phyloP scores from a whole-genome alignment of 139 green algal genomes.

The Eudorina sp. region DNA sequence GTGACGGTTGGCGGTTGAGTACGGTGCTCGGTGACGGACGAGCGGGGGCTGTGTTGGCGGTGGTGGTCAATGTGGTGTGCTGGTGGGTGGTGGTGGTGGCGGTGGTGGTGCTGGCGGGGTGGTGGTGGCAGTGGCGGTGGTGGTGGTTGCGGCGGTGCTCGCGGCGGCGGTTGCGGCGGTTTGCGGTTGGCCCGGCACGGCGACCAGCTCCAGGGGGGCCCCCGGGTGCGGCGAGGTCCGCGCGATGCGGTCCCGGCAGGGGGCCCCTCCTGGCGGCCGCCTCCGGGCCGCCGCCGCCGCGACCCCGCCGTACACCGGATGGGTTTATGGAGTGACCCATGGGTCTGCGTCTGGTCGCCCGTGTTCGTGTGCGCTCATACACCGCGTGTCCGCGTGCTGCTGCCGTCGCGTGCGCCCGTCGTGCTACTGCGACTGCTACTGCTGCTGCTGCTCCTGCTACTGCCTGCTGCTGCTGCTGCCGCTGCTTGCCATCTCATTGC shows the following conservation, averaged over 20 bases:
- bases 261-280: slow-evolving; percentile 1
- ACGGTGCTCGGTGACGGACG: too few species aligned
- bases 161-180: slow-evolving; percentile 23
- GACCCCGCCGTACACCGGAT: background rate
- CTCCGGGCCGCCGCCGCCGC: slow-evolving; percentile 37
- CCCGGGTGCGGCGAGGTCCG: slow-evolving; percentile 23
- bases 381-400: background rate
- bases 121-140: background rate
- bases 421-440: background rate
- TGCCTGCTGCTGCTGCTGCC: slow-evolving; percentile 11
- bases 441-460: background rate
- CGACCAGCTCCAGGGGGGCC: background rate
- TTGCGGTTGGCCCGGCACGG: background rate
- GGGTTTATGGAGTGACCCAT: slow-evolving; percentile 9
- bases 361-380: background rate
- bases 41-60: background rate
- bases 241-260: slow-evolving; percentile 24
- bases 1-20: too few species aligned
- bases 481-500: too few species aligned
- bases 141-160: background rate
- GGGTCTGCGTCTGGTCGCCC: slow-evolving; percentile 11
- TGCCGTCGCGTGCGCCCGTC: too few species aligned
- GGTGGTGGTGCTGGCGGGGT: background rate
- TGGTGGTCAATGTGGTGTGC: slow-evolving; percentile 13
- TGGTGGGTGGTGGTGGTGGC: background rate